Evolutionary conservation across 768 basidiomycete genomes (phyloP).

Genomic region (Tricholoma hemisulphureum): DNA sequence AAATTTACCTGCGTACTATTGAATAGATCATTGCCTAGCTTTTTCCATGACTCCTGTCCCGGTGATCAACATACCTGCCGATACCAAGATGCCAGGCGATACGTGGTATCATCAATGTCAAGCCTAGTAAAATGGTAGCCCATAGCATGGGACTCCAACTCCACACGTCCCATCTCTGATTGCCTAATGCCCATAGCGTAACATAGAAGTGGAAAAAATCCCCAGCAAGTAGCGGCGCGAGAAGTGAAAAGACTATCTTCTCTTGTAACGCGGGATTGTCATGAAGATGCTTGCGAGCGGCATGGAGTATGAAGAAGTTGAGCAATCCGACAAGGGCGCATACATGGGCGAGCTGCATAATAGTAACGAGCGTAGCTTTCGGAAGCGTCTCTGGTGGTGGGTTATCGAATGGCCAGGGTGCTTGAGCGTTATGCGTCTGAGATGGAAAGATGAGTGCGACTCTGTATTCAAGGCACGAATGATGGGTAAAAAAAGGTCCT

Average conservation of each 20-base stretch:
- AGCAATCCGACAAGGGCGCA: slow-evolving; percentile 72
- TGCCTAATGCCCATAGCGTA: slow-evolving; percentile 77
- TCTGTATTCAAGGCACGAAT: no score
- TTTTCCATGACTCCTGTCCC: slow-evolving; percentile 46
- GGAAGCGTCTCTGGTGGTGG: slow-evolving; percentile 52
- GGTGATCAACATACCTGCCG: slow-evolving; percentile 66
- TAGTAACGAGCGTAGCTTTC: slow-evolving; percentile 63
- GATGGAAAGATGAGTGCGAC: neutral
- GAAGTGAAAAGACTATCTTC: slow-evolving; percentile 60
- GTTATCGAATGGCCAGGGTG: slow-evolving; percentile 59
- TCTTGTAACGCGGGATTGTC: slow-evolving; percentile 66
- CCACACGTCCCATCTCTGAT: slow-evolving; percentile 57
- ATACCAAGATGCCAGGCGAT: slow-evolving; percentile 74
- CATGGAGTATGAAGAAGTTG: slow-evolving; percentile 64
- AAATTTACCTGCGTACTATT: no score
- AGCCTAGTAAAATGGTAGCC: slow-evolving; percentile 60
- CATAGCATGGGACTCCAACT: slow-evolving; percentile 72
- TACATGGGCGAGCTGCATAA: slow-evolving; percentile 75
- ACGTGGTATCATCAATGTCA: slow-evolving; percentile 67
- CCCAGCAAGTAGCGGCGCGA: slow-evolving; percentile 67
- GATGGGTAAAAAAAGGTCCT: slow-evolving; percentile 20
- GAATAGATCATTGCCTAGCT: neutral
- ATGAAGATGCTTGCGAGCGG: slow-evolving; percentile 59
- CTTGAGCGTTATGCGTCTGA: slow-evolving; percentile 73
- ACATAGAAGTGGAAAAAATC: slow-evolving; percentile 65